Percentiles rank a stretch among this genome's conserved stretches.
Conservation (phyloP, 2,329 filamentous ascomycete species). For the Colletotrichum falcatum region DNA sequence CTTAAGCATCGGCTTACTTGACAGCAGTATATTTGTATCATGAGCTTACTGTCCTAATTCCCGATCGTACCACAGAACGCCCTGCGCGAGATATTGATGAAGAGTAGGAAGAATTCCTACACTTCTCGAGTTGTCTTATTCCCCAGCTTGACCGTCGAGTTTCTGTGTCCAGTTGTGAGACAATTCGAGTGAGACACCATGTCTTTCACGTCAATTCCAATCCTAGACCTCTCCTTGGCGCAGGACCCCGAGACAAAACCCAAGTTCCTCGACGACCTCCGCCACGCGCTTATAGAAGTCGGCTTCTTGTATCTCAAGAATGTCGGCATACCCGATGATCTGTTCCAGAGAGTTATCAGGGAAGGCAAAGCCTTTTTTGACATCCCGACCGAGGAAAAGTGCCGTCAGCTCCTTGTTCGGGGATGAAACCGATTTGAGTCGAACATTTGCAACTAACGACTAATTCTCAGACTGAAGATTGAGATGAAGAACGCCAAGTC, state of each 20-base stretch:
- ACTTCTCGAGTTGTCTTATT: neutral
- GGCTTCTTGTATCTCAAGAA: slow-evolving; percentile 90
- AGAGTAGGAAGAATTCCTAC: no score
- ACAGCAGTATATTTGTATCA: neutral
- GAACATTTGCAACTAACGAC: slow-evolving; percentile 11
- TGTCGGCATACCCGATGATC: slow-evolving; percentile 74
- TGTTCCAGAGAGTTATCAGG: slow-evolving; percentile 74
- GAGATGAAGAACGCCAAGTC: slow-evolving; percentile 81
- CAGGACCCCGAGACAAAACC: slow-evolving; percentile 75
- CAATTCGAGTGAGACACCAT: slow-evolving; percentile 50
- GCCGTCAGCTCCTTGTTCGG: slow-evolving; percentile 40
- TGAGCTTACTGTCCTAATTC: neutral
- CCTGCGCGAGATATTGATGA: neutral
- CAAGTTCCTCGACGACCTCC: slow-evolving; percentile 76
- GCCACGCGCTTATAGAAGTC: slow-evolving; percentile 84
- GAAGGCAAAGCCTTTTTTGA: slow-evolving; percentile 83
- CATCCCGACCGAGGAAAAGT: slow-evolving; percentile 81
- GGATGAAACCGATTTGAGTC: neutral
- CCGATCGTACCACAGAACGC: neutral
- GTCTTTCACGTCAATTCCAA: slow-evolving; percentile 81
- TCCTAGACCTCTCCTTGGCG: slow-evolving; percentile 80
- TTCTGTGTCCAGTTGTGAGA: neutral
- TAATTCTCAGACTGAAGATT: slow-evolving; percentile 64
- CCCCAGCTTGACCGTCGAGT: neutral
- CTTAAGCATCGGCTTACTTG: slow-evolving; percentile 12